Conservation (phyloP, 1,139 yeast genomes). For the Nakaseomyces delphensis region DNA sequence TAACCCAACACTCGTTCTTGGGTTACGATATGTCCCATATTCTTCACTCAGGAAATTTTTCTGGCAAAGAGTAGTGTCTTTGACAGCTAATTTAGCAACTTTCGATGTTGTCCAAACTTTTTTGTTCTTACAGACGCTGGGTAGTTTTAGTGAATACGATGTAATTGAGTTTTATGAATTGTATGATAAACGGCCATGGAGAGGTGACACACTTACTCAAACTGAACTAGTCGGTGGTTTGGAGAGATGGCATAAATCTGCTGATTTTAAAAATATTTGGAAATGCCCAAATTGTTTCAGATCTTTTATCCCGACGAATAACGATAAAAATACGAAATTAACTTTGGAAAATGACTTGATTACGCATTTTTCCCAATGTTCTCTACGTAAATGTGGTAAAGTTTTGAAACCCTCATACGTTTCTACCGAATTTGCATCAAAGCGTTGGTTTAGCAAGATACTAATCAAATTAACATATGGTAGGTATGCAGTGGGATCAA, state of each 20-base stretch:
- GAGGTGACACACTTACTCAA: conserved; percentile 30
- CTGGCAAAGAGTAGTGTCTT: conserved; percentile 52
- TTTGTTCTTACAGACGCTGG: conserved; percentile 31
- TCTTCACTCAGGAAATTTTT: conserved; percentile 54
- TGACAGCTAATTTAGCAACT: conserved; percentile 15
- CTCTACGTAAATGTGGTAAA: conserved; percentile 62
- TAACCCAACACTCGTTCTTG: conserved; percentile 48
- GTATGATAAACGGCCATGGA: conserved; percentile 26
- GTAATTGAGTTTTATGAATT: conserved; percentile 44
- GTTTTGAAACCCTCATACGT: conserved; percentile 63
- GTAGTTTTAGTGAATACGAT: conserved; percentile 48
- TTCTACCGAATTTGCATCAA: conserved; percentile 72
- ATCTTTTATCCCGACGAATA: conserved; percentile 45
- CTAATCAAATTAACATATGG: conserved; percentile 84
- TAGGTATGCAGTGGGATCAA: conserved; percentile 75
- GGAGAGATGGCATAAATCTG: conserved; percentile 44
- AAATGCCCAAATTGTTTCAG: conserved; percentile 70
- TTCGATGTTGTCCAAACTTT: conserved; percentile 27
- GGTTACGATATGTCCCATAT: conserved; percentile 64
- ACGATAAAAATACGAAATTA: conserved; percentile 36
- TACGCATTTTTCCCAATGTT: conserved; percentile 82
- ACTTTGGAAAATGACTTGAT: conserved; percentile 47
- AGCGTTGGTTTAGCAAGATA: conserved; percentile 80
- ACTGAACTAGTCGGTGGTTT: conserved; percentile 30
- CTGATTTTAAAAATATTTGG: conserved; percentile 27